Base-by-base conservation (phyloP, 768 basidiomycete species). In the Mycena maculata region DNA sequence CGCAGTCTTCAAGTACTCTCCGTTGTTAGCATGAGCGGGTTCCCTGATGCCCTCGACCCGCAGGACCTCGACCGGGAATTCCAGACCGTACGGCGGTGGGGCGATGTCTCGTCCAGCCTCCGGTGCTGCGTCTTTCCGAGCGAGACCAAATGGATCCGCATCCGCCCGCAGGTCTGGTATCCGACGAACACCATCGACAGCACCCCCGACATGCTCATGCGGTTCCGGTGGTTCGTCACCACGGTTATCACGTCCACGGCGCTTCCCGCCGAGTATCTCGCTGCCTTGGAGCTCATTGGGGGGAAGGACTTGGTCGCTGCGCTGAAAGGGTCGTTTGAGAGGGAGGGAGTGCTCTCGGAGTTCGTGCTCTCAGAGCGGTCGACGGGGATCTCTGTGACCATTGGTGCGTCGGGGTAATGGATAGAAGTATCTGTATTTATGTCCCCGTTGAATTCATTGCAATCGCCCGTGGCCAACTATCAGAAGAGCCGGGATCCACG, bases 41-140 rank as follows among this genome's bases (percentile, higher is more conserved):
- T 20, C 3, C n/a, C 41, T 4, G 0, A 7, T 1, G 20, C 16
- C 42, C 9, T 31, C 41, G 23, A 30, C 13, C 27, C 52, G 5
- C 50, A 28, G 3, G 60, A 60, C 15, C 59, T 62, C 12, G 50
- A 62, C 18, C 8, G 31, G 20, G 60, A 62, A 36, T 62, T 62
- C 31, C 3, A 33, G 10, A 53, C 18, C 30, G 50, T 62, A 31
- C 60, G 60, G 22, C 18, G 41, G 39, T 62, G 60, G 60, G 52
- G 60, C 28, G 42, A 53, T 23, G 18, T 41, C 30, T 53, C 41
- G 2, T 50, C 60, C 16, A 20, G 27, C 13, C 50, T 62, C 6
- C 13, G 11, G 1, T 18, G 22, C 49, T 62, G 60, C 42, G 13
- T 45, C 30, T 23, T 62, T 13, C 33, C 45, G n/a, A 62, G 60